These are phyloP conservation scores for Fusarium sp. DNA, from an alignment of 2,329 filamentous ascomycete species.

Conservation along the genomic window DNA sequence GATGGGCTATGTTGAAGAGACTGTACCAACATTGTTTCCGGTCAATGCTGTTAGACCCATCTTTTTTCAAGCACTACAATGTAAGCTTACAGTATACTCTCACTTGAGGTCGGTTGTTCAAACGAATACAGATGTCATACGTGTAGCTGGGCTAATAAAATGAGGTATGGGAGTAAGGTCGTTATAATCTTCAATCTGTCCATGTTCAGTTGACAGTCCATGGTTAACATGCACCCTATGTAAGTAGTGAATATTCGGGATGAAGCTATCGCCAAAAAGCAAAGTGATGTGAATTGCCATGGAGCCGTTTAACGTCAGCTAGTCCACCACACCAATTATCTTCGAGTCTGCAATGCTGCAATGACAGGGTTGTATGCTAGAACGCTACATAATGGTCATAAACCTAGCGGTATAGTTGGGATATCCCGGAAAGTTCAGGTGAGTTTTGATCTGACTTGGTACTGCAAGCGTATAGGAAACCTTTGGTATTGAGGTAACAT, in stretches of 20 bases:
- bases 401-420: conserved; percentile 18
- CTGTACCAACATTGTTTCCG: not conserved
- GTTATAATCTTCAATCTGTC: not conserved
- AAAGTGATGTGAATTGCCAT: not conserved
- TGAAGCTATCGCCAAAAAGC: not conserved
- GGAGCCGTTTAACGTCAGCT: not conserved
- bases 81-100: not conserved
- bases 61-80: not conserved
- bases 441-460: not conserved
- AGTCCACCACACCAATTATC: not conserved
- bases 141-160: not conserved
- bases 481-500: not conserved
- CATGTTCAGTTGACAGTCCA: not conserved
- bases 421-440: not conserved
- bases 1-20: not conserved
- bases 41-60: not conserved
- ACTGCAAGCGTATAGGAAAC: not conserved
- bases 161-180: not conserved
- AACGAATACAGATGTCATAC: not conserved
- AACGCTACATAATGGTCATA: conserved; percentile 24
- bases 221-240: not conserved
- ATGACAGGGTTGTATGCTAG: conserved; percentile 28
- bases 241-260: not conserved
- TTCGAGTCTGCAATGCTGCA: conserved; percentile 5
- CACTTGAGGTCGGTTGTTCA: not conserved